These are phyloP conservation scores for Polymyxa betae DNA, from an alignment of 208 protist genomes.

Conservation along the genomic window DNA sequence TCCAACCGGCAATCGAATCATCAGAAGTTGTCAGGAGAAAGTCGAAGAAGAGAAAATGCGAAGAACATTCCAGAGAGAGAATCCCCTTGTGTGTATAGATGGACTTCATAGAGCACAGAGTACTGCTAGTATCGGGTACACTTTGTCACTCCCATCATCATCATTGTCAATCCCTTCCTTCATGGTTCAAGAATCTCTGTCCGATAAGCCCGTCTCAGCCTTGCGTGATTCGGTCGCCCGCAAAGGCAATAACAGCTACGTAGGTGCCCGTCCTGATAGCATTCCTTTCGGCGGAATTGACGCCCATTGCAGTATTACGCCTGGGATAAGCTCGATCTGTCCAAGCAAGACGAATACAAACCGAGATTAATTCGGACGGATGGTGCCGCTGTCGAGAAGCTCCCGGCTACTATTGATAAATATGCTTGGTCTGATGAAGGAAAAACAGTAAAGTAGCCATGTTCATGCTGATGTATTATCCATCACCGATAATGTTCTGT, in stretches of 20 bases:
- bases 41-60: no score
- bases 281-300: not conserved
- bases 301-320: conserved; percentile 22
- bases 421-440: conserved; percentile 48
- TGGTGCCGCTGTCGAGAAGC: not conserved
- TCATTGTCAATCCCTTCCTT: no score
- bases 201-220: not conserved
- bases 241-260: conserved; percentile 27
- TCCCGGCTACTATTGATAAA: not conserved
- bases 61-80: no score
- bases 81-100: no score
- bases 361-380: not conserved
- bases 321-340: conserved; percentile 45
- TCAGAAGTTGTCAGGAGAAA: no score
- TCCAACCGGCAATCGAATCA: no score
- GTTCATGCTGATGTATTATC: not conserved
- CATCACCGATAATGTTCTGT: not conserved
- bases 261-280: not conserved
- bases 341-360: not conserved
- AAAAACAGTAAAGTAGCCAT: not conserved
- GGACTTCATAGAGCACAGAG: no score
- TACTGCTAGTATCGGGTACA: no score
- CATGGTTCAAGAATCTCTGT: no score
- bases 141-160: no score
- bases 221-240: conserved; percentile 7